Conservation (phyloP, 306 rosid genomes). For the Dryas octopetala region DNA sequence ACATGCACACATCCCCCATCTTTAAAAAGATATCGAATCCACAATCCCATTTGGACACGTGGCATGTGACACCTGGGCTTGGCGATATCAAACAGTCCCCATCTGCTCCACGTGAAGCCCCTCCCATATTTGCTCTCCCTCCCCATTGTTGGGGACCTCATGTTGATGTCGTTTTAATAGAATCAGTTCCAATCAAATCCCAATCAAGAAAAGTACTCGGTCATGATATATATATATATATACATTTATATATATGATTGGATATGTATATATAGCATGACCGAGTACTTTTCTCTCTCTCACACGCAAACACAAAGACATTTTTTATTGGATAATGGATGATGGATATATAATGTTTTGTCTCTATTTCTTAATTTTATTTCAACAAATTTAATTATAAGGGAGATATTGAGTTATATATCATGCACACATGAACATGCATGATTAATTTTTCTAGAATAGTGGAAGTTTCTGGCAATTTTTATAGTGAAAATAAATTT, state of each 20-base stretch:
- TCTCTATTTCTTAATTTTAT: not conserved
- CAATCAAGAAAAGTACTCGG: slow-evolving; percentile 15
- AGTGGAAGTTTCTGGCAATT: too few species aligned
- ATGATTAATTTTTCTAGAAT: too few species aligned
- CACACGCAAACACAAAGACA: not conserved
- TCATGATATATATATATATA: too few species aligned
- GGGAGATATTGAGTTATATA: too few species aligned
- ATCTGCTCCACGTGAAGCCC: slow-evolving; percentile 39
- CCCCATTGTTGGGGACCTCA: slow-evolving; percentile 28
- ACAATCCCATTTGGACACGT: slow-evolving; percentile 24
- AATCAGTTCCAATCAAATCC: slow-evolving; percentile 25
- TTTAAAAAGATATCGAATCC: not conserved
- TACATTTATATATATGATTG: slow-evolving; percentile 23
- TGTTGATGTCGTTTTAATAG: not conserved
- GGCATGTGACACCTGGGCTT: not conserved
- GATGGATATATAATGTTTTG: not conserved
- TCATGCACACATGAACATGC: too few species aligned
- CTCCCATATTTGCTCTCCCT: not conserved
- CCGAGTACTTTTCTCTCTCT: not conserved
- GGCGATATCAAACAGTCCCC: not conserved
- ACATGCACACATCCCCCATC: not conserved
- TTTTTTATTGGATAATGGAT: not conserved
- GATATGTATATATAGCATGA: not conserved
- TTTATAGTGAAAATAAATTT: not conserved
- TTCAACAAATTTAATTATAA: not conserved